Evolutionary conservation across 768 basidiomycete genomes (phyloP), one percentile per base, ranked within the genome.

Genomic region (Coprinellus micaceus): DNA sequence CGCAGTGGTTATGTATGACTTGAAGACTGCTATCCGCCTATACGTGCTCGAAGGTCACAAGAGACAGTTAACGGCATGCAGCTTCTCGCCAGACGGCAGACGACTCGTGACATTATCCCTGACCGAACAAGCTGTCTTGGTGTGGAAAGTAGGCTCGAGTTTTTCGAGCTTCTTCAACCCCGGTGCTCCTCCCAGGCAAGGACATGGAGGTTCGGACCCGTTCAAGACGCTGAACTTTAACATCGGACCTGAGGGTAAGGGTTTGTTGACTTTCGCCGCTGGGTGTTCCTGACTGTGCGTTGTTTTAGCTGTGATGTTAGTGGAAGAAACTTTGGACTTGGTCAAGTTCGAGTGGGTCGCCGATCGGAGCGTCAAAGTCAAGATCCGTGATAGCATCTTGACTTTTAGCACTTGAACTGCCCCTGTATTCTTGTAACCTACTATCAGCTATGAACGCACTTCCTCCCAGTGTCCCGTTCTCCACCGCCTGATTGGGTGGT

Each of bases 81-180:
- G 87, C 56, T 98, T 97, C 69, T 96, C 94, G 7, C 89, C 94
- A 0, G 97, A 99, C 64, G 97, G 97, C 0, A 77, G 94, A 19
- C 78, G 97, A 19, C 76, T 98, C 17, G 86, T 96, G 37, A 94
- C 94, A 0, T 75, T 92, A 9, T 96, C 90, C 0, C 75, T 98
- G 24, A 90, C 89, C 59, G 94, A 98, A 66, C 84, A 84, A 25
- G 76, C 82, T 3, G 88, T 94, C 4, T 79, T 93, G 12, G 91
- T 96, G 13, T 99, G 97, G 97, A 98, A 98, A 66, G 94, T 98
- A 4, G 96, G 97, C 0, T 79, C 85, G 9, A 92, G 91, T 64
- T 82, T 99, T 60, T 78, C 86, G 22, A 94, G 93, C 60, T 85
- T 98, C 68, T 94, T 98, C 67, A 86, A 86, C 66, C 86, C 91